Evolutionary conservation across 2,329 filamentous ascomycete genomes (phyloP), one percentile per base, ranked within the genome.

Genomic region (Berkeleyomyces basicola): DNA sequence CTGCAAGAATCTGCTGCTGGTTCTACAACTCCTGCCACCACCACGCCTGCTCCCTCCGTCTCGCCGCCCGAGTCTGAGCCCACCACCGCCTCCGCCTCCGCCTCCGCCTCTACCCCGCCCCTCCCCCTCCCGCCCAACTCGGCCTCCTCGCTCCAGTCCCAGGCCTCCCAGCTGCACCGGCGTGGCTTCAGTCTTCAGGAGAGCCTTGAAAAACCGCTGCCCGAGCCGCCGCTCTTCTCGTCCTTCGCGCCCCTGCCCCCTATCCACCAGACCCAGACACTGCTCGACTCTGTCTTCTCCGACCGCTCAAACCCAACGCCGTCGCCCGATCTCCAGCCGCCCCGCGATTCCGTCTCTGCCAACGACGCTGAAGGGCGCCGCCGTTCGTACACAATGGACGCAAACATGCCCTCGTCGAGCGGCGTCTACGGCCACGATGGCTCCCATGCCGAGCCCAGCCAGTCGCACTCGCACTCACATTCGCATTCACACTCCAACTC

Each of bases 131-230:
- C 65, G 7, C 66, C 63, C 33, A 57, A 59, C 31, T 66, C 66
- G 42, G 61, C 68, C 43, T 37, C 65, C 43, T 33, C 39, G 31
- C 9, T 51, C 39, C 49, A n/a, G 49, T 36, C 33, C 33, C 39
- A 49, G 31, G 31, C 62, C 23, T 51, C 55, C 7, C 51, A 57
- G 36, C n/a, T 53, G 23, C 66, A 65, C 51, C 63, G 47, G 37
- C 66, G 78, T 67, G 78, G 76, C 67, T 65, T 81, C 70, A 83
- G 77, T 66, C 71, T 82, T 59, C 79, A 81, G 68, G 74, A 78
- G 64, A 82, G 79, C 67, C 79, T 83, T 66, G 76, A 65, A 67
- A 83, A 83, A 70, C 80, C 81, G 58, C 70, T 83, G 31, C 81
- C 80, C 43, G 75, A 78, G 65, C 75, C 79, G 33, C 79, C 80